phyloP scores from a whole-genome alignment of 805 yeast genomes.

The Myxozyma geophila region DNA sequence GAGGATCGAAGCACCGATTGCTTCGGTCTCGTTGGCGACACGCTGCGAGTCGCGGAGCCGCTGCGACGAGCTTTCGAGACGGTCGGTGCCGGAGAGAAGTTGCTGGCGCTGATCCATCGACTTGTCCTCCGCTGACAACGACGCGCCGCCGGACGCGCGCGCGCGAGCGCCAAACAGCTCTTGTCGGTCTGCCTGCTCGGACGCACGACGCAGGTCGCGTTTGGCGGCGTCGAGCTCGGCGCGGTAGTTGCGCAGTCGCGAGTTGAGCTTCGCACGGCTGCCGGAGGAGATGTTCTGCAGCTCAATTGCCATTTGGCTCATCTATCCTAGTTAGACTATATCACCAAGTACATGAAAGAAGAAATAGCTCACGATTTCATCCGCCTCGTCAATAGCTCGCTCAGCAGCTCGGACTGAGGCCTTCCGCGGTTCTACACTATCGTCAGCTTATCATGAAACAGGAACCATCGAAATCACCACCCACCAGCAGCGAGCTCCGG shows the following conservation, averaged over 20 bases:
- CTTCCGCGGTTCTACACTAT: slow-evolving; percentile 54
- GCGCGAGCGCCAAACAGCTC: slow-evolving; percentile 68
- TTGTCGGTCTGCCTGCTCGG: slow-evolving; percentile 73
- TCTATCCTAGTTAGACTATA: slow-evolving; percentile 36
- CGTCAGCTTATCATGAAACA: not conserved
- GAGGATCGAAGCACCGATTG: slow-evolving; percentile 86
- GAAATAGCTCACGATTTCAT: slow-evolving; percentile 57
- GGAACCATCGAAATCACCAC: slow-evolving; percentile 1
- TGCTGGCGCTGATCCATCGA: slow-evolving; percentile 77
- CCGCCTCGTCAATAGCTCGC: slow-evolving; percentile 74
- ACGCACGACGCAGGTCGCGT: slow-evolving; percentile 52
- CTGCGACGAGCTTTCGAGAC: slow-evolving; percentile 81
- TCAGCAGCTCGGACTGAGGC: slow-evolving; percentile 64
- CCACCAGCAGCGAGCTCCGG: slow-evolving; percentile 53
- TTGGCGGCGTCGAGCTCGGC: slow-evolving; percentile 63
- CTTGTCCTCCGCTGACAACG: slow-evolving; percentile 42
- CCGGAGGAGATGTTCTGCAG: slow-evolving; percentile 81
- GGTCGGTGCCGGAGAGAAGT: slow-evolving; percentile 73
- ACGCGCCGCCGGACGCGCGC: slow-evolving; percentile 43
- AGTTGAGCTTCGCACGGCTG: slow-evolving; percentile 69
- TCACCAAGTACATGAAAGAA: not conserved
- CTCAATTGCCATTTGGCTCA: slow-evolving; percentile 88
- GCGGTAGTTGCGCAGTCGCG: slow-evolving; percentile 74
- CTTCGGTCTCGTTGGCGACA: slow-evolving; percentile 89
- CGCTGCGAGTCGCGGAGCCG: slow-evolving; percentile 86